These are phyloP conservation scores for Linnemannia elongata DNA, from an alignment of 192 early-diverging fungal species.

Conservation along the genomic window DNA sequence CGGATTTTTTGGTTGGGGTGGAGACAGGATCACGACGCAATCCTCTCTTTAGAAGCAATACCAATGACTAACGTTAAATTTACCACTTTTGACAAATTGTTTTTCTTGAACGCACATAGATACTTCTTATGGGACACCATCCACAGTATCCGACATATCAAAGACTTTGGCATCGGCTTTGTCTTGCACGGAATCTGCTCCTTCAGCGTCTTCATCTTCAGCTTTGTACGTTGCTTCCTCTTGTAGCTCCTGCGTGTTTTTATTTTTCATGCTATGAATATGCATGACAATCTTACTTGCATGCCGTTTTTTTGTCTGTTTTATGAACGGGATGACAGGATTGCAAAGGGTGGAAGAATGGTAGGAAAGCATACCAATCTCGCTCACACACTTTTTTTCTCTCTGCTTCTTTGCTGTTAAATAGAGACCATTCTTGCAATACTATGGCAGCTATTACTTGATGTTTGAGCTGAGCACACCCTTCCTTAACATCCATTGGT, in stretches of 20 bases:
- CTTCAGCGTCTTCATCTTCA: conserved; percentile 80
- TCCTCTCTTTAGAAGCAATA: not conserved
- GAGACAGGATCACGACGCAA: not conserved
- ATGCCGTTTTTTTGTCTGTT: not conserved
- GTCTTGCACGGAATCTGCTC: conserved; percentile 85
- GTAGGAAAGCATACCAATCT: not conserved
- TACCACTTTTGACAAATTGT: not conserved
- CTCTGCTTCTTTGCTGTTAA: not conserved
- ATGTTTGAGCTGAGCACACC: conserved; percentile 94
- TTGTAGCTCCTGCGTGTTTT: not conserved
- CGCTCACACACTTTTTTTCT: not conserved
- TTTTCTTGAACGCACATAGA: conserved; percentile 47
- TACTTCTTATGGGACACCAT: conserved; percentile 95
- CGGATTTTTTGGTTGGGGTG: conserved; percentile 7
- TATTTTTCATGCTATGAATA: not conserved
- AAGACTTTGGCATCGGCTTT: conserved; percentile 82
- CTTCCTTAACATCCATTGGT: conserved; percentile 94
- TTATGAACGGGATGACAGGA: not conserved
- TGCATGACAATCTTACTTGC: not conserved
- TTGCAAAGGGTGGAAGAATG: not conserved
- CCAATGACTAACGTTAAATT: conserved; percentile 28
- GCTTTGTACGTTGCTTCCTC: conserved; percentile 70
- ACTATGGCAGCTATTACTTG: conserved; percentile 89
- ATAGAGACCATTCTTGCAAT: conserved; percentile 86
- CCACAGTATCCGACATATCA: conserved; percentile 73